Evolutionary conservation across 345 rosid species (phyloP).

Genomic region (Brassica napus): Da-Ae NC_063448.1:51473001-51473500

Average conservation of each 20-base stretch:
- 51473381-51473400: constrained; percentile 41
- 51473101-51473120: background rate
- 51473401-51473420: constrained; percentile 18
- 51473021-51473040: constrained; percentile 10
- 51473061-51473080: constrained; percentile 11
- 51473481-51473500: constrained; percentile 61
- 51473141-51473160: constrained; percentile 20
- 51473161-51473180: constrained; percentile 40
- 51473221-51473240: constrained; percentile 71
- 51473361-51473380: constrained; percentile 40
- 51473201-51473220: constrained; percentile 59
- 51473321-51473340: constrained; percentile 25
- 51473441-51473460: constrained; percentile 40
- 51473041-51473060: constrained; percentile 2
- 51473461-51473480: constrained; percentile 46
- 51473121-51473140: constrained; percentile 17
- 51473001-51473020: constrained; percentile 10
- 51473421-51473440: constrained; percentile 43
- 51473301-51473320: constrained; percentile 25
- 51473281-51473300: constrained; percentile 20
- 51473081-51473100: constrained; percentile 24
- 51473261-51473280: constrained; percentile 37
- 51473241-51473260: constrained; percentile 45
- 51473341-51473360: constrained; percentile 30
- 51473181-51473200: constrained; percentile 73